Evolutionary conservation across 768 basidiomycete species (phyloP).

Genomic region (Rhodotorula paludigena): DNA sequence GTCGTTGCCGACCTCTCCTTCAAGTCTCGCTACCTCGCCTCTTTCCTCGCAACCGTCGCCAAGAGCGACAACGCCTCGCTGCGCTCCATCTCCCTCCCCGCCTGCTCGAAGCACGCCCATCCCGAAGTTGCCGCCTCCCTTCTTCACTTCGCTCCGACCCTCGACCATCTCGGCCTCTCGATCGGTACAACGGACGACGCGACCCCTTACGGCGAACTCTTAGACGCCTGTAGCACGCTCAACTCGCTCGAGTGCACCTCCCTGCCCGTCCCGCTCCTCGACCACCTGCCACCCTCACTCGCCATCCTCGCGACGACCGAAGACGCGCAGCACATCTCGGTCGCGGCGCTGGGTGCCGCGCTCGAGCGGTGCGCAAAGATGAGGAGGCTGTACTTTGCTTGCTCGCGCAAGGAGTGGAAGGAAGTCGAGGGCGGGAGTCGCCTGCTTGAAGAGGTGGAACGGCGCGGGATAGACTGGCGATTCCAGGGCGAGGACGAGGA

Average conservation of each 20-base stretch:
- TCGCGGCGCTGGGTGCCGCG: background rate
- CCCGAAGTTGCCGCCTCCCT: conserved; percentile 4
- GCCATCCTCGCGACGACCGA: conserved; percentile 17
- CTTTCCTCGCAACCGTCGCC: conserved; percentile 3
- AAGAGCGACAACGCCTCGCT: background rate
- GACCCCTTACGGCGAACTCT: background rate
- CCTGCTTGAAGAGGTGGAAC: background rate
- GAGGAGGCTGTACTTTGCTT: conserved; percentile 9
- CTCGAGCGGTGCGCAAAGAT: background rate
- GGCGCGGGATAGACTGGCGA: background rate
- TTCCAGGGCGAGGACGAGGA: conserved; percentile 5
- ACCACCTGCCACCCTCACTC: background rate
- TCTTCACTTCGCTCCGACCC: conserved; percentile 9
- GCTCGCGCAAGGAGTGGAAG: background rate
- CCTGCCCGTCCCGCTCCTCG: conserved; percentile 6
- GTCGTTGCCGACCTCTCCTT: conserved; percentile 10
- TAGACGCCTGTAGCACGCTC: background rate
- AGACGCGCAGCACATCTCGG: background rate
- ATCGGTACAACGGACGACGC: background rate
- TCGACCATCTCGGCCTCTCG: conserved; percentile 15
- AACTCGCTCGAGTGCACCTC: conserved; percentile 29
- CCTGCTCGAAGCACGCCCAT: background rate
- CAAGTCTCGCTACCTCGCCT: conserved; percentile 1
- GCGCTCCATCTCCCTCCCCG: background rate
- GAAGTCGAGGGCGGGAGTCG: background rate